Base-by-base conservation (phyloP, 495 filamentous ascomycete species). In the Pseudevernia furfuracea region DNA sequence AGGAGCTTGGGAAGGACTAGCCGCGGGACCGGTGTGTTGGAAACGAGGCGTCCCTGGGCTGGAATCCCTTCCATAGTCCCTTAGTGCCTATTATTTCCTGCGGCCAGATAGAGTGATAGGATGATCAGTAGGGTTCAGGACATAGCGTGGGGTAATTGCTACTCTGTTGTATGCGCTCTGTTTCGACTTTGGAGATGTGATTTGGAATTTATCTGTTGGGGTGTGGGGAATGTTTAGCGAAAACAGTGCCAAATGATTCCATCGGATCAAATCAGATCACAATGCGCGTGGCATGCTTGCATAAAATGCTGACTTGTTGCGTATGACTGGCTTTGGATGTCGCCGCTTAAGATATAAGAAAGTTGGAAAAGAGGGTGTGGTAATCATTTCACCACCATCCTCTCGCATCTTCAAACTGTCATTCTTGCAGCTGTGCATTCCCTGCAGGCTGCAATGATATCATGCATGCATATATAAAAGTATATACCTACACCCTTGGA, bases 251-350 rank as follows among this genome's bases (percentile, higher is more conserved):
- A n/a, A n/a, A n/a, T n/a, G n/a, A n/a, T n/a, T n/a, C n/a, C n/a
- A n/a, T n/a, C 43, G n/a, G n/a, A 12, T 44, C 41, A 36, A 56
- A 56, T 53, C 49, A 44, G 32, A 36, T 48, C 53, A 58, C 53
- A 28, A 57, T 63, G 61, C 61, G 61, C 61, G 61, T 63, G 61
- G 52, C 61, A 63, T 63, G 61, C 56, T 63, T 53, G 61, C 61
- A 63, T 63, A 41, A 58, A 32, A 37, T 14, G 28, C n/a, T 19
- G 0, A 36, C 61, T 25, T 36, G 49, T 43, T 58, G 52, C 61
- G 39, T 30, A 34, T 63, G 61, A 52, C 17, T 58, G 14, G 28
- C n/a, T n/a, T 30, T 39, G 38, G 32, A 55, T 36, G n/a, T 43
- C n/a, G 36, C 28, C 37, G 37, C 8, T 59, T 43, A n/a, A n/a